These are phyloP conservation scores for Coemansia sp. DNA, from an alignment of 192 early-diverging fungal genomes.

Conservation along the genomic window DNA sequence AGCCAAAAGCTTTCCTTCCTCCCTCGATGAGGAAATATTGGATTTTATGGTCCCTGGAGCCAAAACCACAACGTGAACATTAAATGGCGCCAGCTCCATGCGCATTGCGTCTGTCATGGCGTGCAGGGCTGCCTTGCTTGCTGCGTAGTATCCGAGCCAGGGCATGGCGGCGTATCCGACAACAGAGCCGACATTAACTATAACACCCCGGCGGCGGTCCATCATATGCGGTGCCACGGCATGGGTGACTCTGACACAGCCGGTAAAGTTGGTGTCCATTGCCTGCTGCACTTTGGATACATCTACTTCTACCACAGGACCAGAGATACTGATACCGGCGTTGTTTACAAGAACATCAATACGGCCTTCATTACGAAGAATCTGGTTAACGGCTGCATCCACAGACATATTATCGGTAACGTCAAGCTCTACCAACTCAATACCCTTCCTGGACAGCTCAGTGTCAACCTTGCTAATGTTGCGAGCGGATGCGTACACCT, in stretches of 20 bases:
- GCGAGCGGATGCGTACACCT: conserved; percentile 26
- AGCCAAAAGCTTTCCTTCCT: conserved; percentile 25
- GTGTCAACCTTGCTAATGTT: not conserved
- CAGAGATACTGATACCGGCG: conserved; percentile 55
- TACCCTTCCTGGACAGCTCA: not conserved
- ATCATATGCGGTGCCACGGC: conserved; percentile 60
- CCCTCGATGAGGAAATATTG: conserved; percentile 54
- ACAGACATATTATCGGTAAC: conserved; percentile 15
- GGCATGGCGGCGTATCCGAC: conserved; percentile 59
- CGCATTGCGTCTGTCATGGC: conserved; percentile 59
- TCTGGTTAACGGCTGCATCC: not conserved
- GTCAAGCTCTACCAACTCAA: conserved; percentile 15
- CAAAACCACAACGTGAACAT: conserved; percentile 54
- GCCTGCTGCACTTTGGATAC: conserved; percentile 27
- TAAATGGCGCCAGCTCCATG: conserved; percentile 64
- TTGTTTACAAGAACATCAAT: conserved; percentile 73
- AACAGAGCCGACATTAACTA: conserved; percentile 65
- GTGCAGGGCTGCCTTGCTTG: conserved; percentile 63
- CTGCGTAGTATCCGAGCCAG: conserved; percentile 55
- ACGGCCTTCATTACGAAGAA: conserved; percentile 7
- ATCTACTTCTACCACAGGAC: conserved; percentile 43
- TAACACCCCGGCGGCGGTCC: conserved; percentile 43
- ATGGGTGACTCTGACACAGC: conserved; percentile 50
- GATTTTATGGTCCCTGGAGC: conserved; percentile 62
- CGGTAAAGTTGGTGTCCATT: conserved; percentile 63